Base-by-base conservation (phyloP, 1,139 yeast species). In the Taphrina flavorubra region DNA sequence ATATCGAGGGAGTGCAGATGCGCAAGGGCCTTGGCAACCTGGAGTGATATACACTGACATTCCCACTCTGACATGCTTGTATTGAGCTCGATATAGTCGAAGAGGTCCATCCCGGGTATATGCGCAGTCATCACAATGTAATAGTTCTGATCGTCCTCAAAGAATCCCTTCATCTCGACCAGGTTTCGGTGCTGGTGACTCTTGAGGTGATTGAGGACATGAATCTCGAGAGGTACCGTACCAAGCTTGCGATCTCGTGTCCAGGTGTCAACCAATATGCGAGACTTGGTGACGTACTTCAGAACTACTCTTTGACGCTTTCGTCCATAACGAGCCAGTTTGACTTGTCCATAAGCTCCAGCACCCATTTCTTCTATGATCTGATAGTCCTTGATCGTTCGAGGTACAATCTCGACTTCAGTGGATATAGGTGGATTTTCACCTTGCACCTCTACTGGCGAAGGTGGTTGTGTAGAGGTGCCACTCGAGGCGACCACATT, bases 241-340 rank as follows among this genome's bases (percentile, higher is more conserved):
- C 99, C 99, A 55, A 92, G 80, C 72, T 85, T 85, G 31, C 97
- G 84, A 77, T 94, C 98, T 69, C 98, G 82, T 1, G 92, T 96
- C 99, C 99, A 94, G 0, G 98, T 91, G 77, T 94, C 99, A 8
- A 94, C 97, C 75, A 94, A 81, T 74, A 94, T 94, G 68, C 97
- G 85, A 73, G 92, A 97, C 76, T 94, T 94, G 75, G 90, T 90
- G 61, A 94, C 94, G 74, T 96, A 87, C 77, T 94, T 94, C 72
- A 94, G 84, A 14, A 92, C 92, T 49, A 92, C 87, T 75, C 90
- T 88, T 16, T 76, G 74, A 0, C 85, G 83, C 72, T 87, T 92
- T 34, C 83, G 81, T 60, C 84, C 85, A 75, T 89, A 90, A 75
- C 84, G 85, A 10, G 92, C 97, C 46, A 92, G 81, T 25, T 89